These are phyloP conservation scores for Colletotrichum sp. DNA, from an alignment of 2,329 filamentous ascomycete genomes.

Conservation along the genomic window DNA sequence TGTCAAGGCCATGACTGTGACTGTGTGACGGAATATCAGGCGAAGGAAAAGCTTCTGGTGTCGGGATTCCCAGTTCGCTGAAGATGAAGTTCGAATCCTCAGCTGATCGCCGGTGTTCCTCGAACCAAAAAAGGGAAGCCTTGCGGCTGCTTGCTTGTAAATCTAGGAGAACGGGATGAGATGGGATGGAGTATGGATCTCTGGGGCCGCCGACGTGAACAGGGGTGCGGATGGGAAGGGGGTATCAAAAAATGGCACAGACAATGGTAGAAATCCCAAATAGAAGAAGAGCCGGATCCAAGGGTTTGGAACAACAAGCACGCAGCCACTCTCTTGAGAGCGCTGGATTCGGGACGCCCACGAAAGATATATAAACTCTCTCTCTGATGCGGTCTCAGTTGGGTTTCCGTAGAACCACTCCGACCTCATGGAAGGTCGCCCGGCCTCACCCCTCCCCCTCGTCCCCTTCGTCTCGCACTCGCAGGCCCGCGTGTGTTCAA, in stretches of 20 bases:
- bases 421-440: neutral
- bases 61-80: neutral
- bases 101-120: neutral
- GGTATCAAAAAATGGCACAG: constrained; percentile 4
- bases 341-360: neutral
- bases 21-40: neutral
- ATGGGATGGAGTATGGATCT: constrained; percentile 9
- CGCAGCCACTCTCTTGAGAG: neutral
- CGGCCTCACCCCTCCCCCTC: constrained; percentile 1
- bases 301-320: neutral
- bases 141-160: neutral
- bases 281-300: neutral
- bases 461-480: neutral
- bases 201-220: neutral
- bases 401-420: neutral
- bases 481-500: neutral
- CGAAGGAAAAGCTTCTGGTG: neutral
- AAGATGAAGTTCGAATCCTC: neutral
- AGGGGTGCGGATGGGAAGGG: neutral
- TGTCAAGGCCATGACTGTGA: constrained; percentile 43
- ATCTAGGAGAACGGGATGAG: neutral
- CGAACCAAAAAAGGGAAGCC: neutral
- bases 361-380: constrained; percentile 10
- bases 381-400: neutral
- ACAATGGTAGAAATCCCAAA: neutral